These are phyloP conservation scores for Kwoniella botswanensis DNA, from an alignment of 768 basidiomycete genomes.

Conservation along the genomic window DNA sequence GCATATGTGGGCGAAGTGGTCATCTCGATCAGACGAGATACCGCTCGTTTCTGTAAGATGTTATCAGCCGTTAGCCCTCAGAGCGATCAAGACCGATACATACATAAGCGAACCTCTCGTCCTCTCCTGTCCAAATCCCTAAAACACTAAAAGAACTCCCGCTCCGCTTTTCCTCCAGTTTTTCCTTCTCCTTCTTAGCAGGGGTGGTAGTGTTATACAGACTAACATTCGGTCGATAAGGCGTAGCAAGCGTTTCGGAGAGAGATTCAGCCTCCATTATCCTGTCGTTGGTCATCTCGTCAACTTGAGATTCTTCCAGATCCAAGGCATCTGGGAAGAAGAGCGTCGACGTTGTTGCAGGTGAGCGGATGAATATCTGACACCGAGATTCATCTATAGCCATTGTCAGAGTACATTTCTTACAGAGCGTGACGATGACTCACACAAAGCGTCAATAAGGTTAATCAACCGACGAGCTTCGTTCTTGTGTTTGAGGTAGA, in stretches of 20 bases:
- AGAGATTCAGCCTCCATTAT: constrained; percentile 63
- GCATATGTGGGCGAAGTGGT: constrained; percentile 56
- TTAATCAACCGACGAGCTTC: constrained; percentile 69
- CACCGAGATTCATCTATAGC: constrained; percentile 52
- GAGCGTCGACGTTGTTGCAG: constrained; percentile 58
- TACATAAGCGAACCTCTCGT: constrained; percentile 68
- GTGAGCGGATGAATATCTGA: constrained; percentile 49
- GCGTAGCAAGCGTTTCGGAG: constrained; percentile 61
- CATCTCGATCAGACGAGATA: constrained; percentile 68
- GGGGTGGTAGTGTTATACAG: constrained; percentile 61
- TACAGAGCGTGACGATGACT: constrained; percentile 41
- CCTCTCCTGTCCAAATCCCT: constrained; percentile 65
- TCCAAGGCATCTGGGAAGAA: constrained; percentile 66
- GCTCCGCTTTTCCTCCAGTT: constrained; percentile 34
- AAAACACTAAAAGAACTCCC: constrained; percentile 62
- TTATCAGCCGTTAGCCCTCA: not conserved
- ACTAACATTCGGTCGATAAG: constrained; percentile 66
- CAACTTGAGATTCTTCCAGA: constrained; percentile 46
- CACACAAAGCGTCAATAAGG: constrained; percentile 68
- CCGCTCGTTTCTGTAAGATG: constrained; percentile 62
- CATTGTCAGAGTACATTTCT: not conserved
- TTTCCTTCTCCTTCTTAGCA: constrained; percentile 34
- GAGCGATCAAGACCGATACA: constrained; percentile 17
- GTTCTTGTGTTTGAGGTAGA: constrained; percentile 65
- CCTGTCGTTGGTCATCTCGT: constrained; percentile 43